These are phyloP conservation scores for Paspalum notatum DNA, from an alignment of 176 grass and related monocot species.

Conservation along the genomic window DNA sequence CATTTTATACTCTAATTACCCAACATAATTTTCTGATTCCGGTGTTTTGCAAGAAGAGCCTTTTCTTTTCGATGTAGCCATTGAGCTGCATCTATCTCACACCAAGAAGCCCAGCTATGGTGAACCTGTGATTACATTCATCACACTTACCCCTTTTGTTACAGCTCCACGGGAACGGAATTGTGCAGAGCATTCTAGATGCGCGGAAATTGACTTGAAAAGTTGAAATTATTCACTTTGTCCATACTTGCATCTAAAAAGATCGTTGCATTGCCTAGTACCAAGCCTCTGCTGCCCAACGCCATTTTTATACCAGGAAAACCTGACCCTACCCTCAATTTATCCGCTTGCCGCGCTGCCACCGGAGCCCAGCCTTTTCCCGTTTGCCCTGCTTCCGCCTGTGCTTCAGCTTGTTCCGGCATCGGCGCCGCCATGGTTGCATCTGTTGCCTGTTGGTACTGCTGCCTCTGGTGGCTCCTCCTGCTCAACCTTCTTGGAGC, in stretches of 20 bases:
- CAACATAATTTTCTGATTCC: background rate
- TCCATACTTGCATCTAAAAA: slow-evolving; percentile 4
- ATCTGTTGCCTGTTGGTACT: background rate
- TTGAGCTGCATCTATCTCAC: background rate
- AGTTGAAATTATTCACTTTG: background rate
- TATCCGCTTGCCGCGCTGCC: slow-evolving; percentile 27
- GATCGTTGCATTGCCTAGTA: slow-evolving; percentile 19
- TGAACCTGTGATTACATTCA: background rate
- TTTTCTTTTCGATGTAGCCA: background rate
- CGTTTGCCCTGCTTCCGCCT: background rate
- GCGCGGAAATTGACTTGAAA: background rate
- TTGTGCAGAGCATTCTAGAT: background rate
- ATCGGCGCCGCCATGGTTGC: background rate
- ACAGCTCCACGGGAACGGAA: background rate
- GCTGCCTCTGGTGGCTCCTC: slow-evolving; percentile 10
- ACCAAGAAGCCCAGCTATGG: background rate
- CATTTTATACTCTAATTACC: background rate
- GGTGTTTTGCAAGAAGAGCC: background rate
- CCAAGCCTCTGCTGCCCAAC: slow-evolving; percentile 15
- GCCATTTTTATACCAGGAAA: background rate
- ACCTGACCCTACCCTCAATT: background rate
- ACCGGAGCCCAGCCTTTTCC: slow-evolving; percentile 27
- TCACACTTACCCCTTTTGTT: background rate
- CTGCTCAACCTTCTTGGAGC: slow-evolving; percentile 15
- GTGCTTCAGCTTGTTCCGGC: background rate